Percentiles rank a stretch among this genome's conserved stretches.
Evolutionary conservation across 345 rosid genomes (phyloP).

Genomic region (Eutrema japonicum): DNA sequence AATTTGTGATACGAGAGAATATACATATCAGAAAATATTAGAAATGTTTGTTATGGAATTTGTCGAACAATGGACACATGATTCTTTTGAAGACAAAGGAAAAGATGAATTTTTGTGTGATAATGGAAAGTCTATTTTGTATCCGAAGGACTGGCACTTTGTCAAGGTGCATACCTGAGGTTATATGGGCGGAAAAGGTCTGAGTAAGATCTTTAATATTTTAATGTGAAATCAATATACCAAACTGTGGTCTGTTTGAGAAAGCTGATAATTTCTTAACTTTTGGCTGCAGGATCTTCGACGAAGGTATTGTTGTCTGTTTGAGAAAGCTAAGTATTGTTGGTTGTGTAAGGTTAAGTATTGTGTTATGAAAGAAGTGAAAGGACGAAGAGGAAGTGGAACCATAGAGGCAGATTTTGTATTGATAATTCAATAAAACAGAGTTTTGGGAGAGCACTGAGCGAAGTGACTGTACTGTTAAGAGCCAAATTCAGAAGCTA

Average conservation of each 20-base stretch:
- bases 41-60: conserved; percentile 82
- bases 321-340: too few relatives aligned
- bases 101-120: conserved; percentile 23
- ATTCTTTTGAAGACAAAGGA: conserved; percentile 19
- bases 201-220: conserved; percentile 34
- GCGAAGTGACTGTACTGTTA: too few relatives aligned
- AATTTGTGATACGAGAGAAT: conserved; percentile 80
- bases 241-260: conserved; percentile 23
- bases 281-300: conserved; percentile 78
- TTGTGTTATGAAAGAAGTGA: too few relatives aligned
- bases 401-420: too few relatives aligned
- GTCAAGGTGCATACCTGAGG: conserved; percentile 58
- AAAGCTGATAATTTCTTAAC: conserved; percentile 27
- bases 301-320: too few relatives aligned
- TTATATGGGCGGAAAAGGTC: conserved; percentile 96
- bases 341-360: too few relatives aligned
- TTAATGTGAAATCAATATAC: too few relatives aligned
- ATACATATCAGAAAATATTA: conserved; percentile 79
- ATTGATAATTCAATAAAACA: too few relatives aligned
- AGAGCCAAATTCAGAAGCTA: too few relatives aligned
- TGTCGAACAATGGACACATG: conserved; percentile 55
- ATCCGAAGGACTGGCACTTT: conserved; percentile 97
- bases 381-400: too few relatives aligned
- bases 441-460: too few relatives aligned
- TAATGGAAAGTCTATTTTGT: conserved; percentile 53